phyloP scores from a whole-genome alignment of 768 basidiomycete genomes.

The Suillus plorans region DNA sequence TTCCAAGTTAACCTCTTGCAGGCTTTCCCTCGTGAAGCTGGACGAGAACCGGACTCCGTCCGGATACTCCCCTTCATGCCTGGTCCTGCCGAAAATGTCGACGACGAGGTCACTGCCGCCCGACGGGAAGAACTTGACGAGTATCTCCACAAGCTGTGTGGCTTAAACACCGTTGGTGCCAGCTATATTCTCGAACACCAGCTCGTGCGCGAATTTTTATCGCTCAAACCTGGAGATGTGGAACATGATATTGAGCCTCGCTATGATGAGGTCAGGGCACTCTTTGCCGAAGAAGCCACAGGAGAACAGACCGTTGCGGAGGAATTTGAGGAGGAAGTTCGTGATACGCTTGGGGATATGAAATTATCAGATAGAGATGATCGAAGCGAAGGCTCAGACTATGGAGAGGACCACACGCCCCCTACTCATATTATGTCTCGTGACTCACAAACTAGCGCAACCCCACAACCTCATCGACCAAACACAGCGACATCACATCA shows the following conservation, averaged over 20 bases:
- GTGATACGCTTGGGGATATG: constrained; percentile 48
- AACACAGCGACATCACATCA: constrained; percentile 46
- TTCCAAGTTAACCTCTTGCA: constrained; percentile 91
- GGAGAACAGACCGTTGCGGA: constrained; percentile 32
- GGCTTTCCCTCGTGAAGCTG: constrained; percentile 88
- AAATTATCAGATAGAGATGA: constrained; percentile 48
- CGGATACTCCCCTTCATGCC: constrained; percentile 97
- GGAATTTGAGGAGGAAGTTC: constrained; percentile 43
- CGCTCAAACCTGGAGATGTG: constrained; percentile 83
- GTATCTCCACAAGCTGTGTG: constrained; percentile 81
- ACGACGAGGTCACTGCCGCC: constrained; percentile 78
- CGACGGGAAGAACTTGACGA: constrained; percentile 84
- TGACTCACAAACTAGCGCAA: constrained; percentile 23
- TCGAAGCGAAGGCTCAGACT: constrained; percentile 64
- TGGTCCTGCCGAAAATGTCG: constrained; percentile 82
- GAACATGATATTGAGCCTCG: constrained; percentile 65
- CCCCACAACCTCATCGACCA: constrained; percentile 40
- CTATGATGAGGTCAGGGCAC: constrained; percentile 55
- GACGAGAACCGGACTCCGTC: constrained; percentile 60
- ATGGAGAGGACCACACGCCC: constrained; percentile 48
- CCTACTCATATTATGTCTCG: constrained; percentile 32
- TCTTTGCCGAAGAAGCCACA: constrained; percentile 39
- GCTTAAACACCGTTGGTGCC: constrained; percentile 61
- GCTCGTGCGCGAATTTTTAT: constrained; percentile 80
- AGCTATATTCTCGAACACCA: constrained; percentile 80